Base-by-base conservation (phyloP, 345 rosid genomes). In the Laguncularia racemosa region DNA sequence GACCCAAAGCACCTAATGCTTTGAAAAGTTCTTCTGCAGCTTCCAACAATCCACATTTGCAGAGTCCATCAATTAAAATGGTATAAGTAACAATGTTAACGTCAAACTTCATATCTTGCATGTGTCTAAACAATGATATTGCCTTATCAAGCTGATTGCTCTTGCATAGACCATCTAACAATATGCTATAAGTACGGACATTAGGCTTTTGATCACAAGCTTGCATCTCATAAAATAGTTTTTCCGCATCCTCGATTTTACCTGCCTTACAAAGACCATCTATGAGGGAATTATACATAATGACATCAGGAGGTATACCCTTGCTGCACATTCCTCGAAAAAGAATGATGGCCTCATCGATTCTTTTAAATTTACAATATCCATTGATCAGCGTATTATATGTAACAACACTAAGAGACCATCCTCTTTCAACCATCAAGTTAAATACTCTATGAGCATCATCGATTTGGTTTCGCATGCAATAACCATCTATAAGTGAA, bases 1-100 rank as follows among this genome's bases (percentile, higher is more conserved):
- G 50, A 0, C 56, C 53, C 20, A 2, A 20, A 15, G 19, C 38
- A 16, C 1, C 12, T 19, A 62, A 26, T 52, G 40, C 18, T 44
- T 48, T 6, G 14, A 62, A 53, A 13, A 20, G 56, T 20, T 48
- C 28, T 50, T 9, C 53, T 0, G 64, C 64, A 17, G 48, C 52
- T 0, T 66, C 16, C 10, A 71, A 48, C 17, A 21, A 65, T 14
- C 71, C 73, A 16, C 23, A 58, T 46, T 58, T 70, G 16, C 79
- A 68, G 72, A 81, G 16, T 50, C 84, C 74, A 10, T 73, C 45
- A n/a, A 81, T 69, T 6, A 70, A 50, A 13, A 67, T 56, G 56
- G 46, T 74, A 44, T 60, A 70, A 61, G 62, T n/a, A 49, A 62
- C 64, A 16, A 71, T 58, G 56, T 51, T 23, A 20, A 64, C 63